Evolutionary conservation across 257 asterid genomes (phyloP).

Genomic region (Perilla frutescens): DNA sequence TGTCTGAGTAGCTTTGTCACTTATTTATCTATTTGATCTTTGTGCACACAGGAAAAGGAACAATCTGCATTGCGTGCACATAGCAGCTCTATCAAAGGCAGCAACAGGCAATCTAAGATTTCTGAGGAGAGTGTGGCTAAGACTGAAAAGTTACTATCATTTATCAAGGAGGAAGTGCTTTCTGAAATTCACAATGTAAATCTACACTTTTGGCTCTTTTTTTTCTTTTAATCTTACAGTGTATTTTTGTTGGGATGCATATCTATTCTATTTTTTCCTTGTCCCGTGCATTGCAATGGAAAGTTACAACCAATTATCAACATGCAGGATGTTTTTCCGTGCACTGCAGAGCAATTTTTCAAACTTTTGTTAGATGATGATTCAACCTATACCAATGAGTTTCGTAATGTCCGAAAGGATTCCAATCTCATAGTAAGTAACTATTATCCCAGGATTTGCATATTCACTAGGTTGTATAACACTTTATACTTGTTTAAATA

Average conservation of each 20-base stretch:
- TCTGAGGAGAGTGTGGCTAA: constrained; percentile 56
- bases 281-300: not conserved
- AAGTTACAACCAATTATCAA: not conserved
- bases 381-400: constrained; percentile 76
- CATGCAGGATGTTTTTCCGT: constrained; percentile 78
- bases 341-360: constrained; percentile 80
- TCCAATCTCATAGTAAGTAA: constrained; percentile 73
- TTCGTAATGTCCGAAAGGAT: constrained; percentile 74
- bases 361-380: constrained; percentile 71
- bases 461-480: constrained; percentile 18
- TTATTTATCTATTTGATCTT: constrained; percentile 19
- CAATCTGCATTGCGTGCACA: constrained; percentile 93
- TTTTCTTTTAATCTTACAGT: constrained; percentile 5
- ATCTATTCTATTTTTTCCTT: constrained; percentile 8
- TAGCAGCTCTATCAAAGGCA: constrained; percentile 75
- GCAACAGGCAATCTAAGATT: constrained; percentile 49
- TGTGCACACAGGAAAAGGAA: constrained; percentile 73
- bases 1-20: constrained; percentile 15
- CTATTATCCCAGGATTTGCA: constrained; percentile 14
- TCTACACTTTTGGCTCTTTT: constrained; percentile 12
- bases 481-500: constrained; percentile 17
- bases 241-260: not conserved
- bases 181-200: constrained; percentile 74
- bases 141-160: constrained; percentile 64
- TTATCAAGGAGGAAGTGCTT: constrained; percentile 82